Evolutionary conservation across 129 eudicot species (phyloP).

Genomic region (Artemisia tridentata): DNA sequence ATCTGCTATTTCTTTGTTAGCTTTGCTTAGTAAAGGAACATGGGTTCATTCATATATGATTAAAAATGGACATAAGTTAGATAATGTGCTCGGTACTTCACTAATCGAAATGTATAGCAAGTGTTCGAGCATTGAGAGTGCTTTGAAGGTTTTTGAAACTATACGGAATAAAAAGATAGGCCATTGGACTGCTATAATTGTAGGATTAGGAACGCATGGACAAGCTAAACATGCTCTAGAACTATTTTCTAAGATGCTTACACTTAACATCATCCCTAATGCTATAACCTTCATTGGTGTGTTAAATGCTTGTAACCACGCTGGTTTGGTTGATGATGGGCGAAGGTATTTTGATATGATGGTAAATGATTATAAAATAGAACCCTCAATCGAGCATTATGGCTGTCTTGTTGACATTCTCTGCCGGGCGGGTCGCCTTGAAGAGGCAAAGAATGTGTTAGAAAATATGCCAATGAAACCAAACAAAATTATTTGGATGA

Average conservation of each 20-base stretch:
- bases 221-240: conserved; percentile 38
- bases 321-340: conserved; percentile 67
- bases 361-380: conserved; percentile 46
- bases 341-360: conserved; percentile 59
- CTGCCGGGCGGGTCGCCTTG: conserved; percentile 74
- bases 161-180: conserved; percentile 37
- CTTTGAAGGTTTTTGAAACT: conserved; percentile 30
- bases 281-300: conserved; percentile 48
- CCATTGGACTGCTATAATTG: conserved; percentile 48
- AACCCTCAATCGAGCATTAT: conserved; percentile 77
- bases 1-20: conserved; percentile 40
- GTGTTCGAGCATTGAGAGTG: conserved; percentile 43
- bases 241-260: conserved; percentile 34
- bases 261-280: conserved; percentile 29
- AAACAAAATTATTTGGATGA: conserved; percentile 79
- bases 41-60: conserved; percentile 44
- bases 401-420: conserved; percentile 90
- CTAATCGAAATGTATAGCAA: conserved; percentile 48
- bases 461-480: conserved; percentile 73
- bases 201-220: conserved; percentile 46
- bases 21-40: conserved; percentile 33
- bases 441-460: conserved; percentile 63
- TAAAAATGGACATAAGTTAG: conserved; percentile 34
- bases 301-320: conserved; percentile 82
- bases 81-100: conserved; percentile 38